Percentiles rank a stretch among this genome's conserved stretches.
Conservation (phyloP, 2,329 filamentous ascomycete species). For the Xylariaceae sp. region DNA sequence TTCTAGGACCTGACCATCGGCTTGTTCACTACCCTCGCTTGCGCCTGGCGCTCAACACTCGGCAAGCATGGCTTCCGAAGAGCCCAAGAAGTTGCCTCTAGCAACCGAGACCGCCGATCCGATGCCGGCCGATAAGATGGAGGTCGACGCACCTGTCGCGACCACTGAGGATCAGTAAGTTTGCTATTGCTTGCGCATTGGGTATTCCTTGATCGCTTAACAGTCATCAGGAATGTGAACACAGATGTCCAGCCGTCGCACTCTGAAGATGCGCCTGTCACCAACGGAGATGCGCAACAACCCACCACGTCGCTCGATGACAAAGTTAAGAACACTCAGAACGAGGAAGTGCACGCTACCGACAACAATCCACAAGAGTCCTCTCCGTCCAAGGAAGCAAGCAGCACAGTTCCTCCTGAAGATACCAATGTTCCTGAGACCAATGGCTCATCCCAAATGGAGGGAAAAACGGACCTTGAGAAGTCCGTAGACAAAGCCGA, state of each 20-base stretch:
- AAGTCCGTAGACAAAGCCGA: neutral
- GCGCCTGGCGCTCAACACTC: slow-evolving; percentile 19
- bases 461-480: slow-evolving; percentile 2
- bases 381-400: slow-evolving; percentile 12
- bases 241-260: slow-evolving; percentile 19
- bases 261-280: slow-evolving; percentile 16
- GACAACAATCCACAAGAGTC: slow-evolving; percentile 22
- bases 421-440: slow-evolving; percentile 22
- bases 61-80: slow-evolving; percentile 33
- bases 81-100: slow-evolving; percentile 26
- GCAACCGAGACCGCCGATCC: slow-evolving; percentile 23
- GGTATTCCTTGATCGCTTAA: slow-evolving; percentile 1
- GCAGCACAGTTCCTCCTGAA: neutral
- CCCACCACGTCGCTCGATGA: neutral
- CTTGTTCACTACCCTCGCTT: slow-evolving; percentile 5
- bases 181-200: slow-evolving; percentile 14
- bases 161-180: slow-evolving; percentile 54
- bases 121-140: slow-evolving; percentile 37
- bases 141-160: slow-evolving; percentile 41
- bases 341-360: slow-evolving; percentile 24
- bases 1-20: slow-evolving; percentile 2
- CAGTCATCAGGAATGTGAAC: slow-evolving; percentile 20
- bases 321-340: slow-evolving; percentile 15
- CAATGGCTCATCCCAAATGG: slow-evolving; percentile 13
- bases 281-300: slow-evolving; percentile 25